These are phyloP conservation scores for Verbena officinalis DNA, from an alignment of 257 asterid species.

Conservation along the genomic window DNA sequence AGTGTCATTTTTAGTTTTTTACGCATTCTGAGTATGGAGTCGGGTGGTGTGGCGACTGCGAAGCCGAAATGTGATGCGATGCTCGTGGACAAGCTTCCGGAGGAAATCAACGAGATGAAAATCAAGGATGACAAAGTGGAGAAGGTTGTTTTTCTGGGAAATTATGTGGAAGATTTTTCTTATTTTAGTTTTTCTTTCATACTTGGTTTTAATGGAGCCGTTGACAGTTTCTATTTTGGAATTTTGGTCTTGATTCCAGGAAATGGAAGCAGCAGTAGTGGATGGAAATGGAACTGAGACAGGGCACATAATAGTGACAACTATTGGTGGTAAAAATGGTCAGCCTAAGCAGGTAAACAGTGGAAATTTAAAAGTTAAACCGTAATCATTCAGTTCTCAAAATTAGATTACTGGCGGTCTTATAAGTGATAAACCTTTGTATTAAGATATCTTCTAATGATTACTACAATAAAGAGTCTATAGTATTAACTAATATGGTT, in stretches of 20 bases:
- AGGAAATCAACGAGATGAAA: constrained; percentile 59
- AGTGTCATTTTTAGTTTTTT: not conserved
- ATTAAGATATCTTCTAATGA: not conserved
- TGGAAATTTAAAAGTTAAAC: not conserved
- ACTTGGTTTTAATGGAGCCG: not conserved
- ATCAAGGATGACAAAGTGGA: constrained; percentile 31
- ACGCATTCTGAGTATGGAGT: not conserved
- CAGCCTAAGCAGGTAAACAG: not conserved
- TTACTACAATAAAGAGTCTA: not conserved
- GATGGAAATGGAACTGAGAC: constrained; percentile 7
- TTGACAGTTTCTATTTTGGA: not conserved
- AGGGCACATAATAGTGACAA: not conserved
- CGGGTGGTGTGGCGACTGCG: not conserved
- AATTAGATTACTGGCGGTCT: not conserved
- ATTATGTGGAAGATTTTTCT: not conserved
- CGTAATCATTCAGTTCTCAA: too few relatives aligned
- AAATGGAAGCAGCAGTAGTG: constrained; percentile 11
- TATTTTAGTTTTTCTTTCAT: not conserved
- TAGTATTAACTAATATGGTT: not conserved
- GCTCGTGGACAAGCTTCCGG: constrained; percentile 63
- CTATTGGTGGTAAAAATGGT: constrained; percentile 9
- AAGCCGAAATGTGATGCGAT: constrained; percentile 25
- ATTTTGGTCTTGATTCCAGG: not conserved
- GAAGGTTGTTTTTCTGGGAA: not conserved
- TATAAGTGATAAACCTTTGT: not conserved